Evolutionary conservation across 192 early-diverging fungal species (phyloP), one percentile per base, ranked within the genome.

Genomic region (Oehlia diaphana): DNA sequence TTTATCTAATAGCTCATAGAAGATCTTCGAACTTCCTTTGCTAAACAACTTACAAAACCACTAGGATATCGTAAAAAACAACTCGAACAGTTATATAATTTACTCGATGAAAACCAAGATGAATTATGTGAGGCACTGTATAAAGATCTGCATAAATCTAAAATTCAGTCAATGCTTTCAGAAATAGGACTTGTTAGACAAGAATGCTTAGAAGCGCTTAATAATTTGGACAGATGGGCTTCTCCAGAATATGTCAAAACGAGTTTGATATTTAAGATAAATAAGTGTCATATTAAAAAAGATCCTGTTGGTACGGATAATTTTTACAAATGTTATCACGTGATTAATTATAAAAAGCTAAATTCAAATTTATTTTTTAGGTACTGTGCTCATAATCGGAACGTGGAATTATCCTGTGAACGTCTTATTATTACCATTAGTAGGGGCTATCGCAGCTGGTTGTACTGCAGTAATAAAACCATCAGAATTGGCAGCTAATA

Each of bases 381-480:
- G 84, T 1, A 74, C 61, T 9, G 84, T 85, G 63, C 39, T 85
- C n/a, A 82, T 86, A 63, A 82, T 86, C 78, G 86, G 86, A 21
- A 65, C 89, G 10, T 90, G 89, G 89, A 90, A 90, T 50, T 87
- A 87, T 80, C 84, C 89, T 13, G 63, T 87, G 35, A 87, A 92
- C 42, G 84, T 99, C 19, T 31, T 89, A 39, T 74, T 97, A 8
- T 79, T 85, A 26, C 96, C 97, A 7, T 80, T 96, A 21, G 87
- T 93, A 3, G 92, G 92, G 26, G 95, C 96, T 10, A 89, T 99
- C 78, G 96, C 96, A 13, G 97, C 94, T 4, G 97, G 97, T 21
- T 96, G 96, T 87, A 91, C 91, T 5, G 93, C 87, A 4, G 72
- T 93, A 7, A n/a, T 92, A n/a, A 95, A 95, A 89, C 96, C 94